phyloP scores from a whole-genome alignment of 306 rosid species.

The Pueraria montana region DNA sequence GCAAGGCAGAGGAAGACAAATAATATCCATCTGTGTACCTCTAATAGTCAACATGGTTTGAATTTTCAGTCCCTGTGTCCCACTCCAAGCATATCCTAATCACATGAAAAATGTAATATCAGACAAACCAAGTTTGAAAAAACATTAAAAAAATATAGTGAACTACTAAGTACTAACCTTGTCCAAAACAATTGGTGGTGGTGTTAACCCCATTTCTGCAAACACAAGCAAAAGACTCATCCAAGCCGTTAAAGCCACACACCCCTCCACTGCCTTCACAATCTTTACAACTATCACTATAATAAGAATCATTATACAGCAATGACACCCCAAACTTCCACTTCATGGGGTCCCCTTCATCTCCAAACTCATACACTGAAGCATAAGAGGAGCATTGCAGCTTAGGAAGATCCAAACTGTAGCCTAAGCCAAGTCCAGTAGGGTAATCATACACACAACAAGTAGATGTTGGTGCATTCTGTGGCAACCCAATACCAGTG shows the following conservation, averaged over 20 bases:
- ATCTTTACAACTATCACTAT: constrained; percentile 48
- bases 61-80: constrained; percentile 52
- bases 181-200: constrained; percentile 55
- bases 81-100: constrained; percentile 59
- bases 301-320: constrained; percentile 61
- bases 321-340: constrained; percentile 64
- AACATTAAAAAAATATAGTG: background rate
- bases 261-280: constrained; percentile 63
- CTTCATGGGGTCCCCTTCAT: constrained; percentile 65
- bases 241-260: constrained; percentile 59
- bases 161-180: constrained; percentile 47
- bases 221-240: constrained; percentile 59
- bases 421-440: constrained; percentile 49
- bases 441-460: constrained; percentile 69
- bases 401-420: constrained; percentile 64
- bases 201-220: constrained; percentile 58
- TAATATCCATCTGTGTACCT: constrained; percentile 50
- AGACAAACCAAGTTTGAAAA: background rate
- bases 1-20: background rate
- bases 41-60: constrained; percentile 53
- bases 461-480: constrained; percentile 57
- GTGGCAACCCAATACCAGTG: constrained; percentile 56
- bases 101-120: constrained; percentile 23
- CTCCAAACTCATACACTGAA: constrained; percentile 63
- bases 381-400: constrained; percentile 65